Percentiles rank a stretch among this genome's conserved stretches.
These are phyloP conservation scores for Stagonosporopsis chrysanthemi DNA, from an alignment of 2,329 filamentous ascomycete species.

Conservation along the genomic window DNA sequence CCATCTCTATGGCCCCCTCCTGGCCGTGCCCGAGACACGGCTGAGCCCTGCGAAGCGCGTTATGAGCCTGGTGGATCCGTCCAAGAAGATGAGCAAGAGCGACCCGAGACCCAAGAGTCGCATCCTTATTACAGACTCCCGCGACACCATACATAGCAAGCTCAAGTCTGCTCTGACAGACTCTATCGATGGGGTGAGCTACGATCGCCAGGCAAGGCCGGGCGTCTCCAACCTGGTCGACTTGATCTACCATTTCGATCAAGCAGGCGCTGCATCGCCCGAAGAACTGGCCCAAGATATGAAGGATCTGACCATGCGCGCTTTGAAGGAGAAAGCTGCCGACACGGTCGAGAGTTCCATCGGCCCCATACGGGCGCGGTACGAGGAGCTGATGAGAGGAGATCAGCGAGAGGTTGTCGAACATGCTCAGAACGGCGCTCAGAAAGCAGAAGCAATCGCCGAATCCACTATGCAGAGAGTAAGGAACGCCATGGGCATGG, in stretches of 20 bases:
- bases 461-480: constrained; percentile 55
- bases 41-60: constrained; percentile 74
- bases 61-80: constrained; percentile 85
- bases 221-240: constrained; percentile 89
- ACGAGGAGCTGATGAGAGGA: constrained; percentile 60
- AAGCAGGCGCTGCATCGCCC: constrained; percentile 43
- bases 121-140: constrained; percentile 80
- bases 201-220: constrained; percentile 73
- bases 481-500: constrained; percentile 31
- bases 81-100: constrained; percentile 94
- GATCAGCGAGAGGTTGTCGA: constrained; percentile 63
- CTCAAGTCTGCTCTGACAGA: constrained; percentile 81
- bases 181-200: constrained; percentile 70
- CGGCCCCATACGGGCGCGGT: constrained; percentile 63
- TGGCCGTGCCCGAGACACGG: constrained; percentile 38
- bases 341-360: constrained; percentile 64
- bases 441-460: constrained; percentile 69
- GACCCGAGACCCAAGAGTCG: constrained; percentile 73
- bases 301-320: constrained; percentile 57
- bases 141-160: constrained; percentile 71
- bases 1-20: constrained; percentile 65
- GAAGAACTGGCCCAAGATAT: constrained; percentile 58
- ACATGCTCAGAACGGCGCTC: constrained; percentile 65
- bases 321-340: constrained; percentile 70
- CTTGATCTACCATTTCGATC: constrained; percentile 75